These are phyloP conservation scores for Debaryomycetaceae sp. DNA, from an alignment of 1,139 yeast species.

Conservation along the genomic window DNA sequence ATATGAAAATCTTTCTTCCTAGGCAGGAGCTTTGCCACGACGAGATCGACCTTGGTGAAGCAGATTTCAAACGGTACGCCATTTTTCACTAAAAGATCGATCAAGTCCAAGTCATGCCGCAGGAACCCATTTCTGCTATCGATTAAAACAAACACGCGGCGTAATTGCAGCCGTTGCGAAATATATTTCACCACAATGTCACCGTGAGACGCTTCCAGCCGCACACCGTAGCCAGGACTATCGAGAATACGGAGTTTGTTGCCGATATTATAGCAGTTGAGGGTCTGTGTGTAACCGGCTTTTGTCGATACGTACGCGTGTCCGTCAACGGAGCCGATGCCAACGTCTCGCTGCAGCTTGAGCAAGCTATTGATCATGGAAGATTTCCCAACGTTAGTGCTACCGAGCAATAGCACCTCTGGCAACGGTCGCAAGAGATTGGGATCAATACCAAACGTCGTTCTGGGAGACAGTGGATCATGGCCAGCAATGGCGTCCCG, in stretches of 20 bases:
- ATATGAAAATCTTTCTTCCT: conserved; percentile 1
- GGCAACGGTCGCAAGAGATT: conserved; percentile 32
- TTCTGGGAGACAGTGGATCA: conserved; percentile 14
- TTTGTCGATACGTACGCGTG: conserved; percentile 46
- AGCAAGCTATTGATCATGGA: conserved; percentile 53
- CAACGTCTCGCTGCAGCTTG: conserved; percentile 16
- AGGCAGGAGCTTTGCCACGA: conserved; percentile 17
- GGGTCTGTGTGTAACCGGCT: conserved; percentile 70
- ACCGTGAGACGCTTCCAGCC: conserved; percentile 58
- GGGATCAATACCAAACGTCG: conserved; percentile 21
- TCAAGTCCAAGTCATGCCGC: conserved; percentile 42
- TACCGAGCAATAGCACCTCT: conserved; percentile 64
- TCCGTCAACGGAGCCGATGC: conserved; percentile 17
- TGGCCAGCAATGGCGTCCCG: conserved; percentile 6
- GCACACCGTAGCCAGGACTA: conserved; percentile 79
- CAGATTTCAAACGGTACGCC: conserved; percentile 68
- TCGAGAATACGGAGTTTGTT: conserved; percentile 58
- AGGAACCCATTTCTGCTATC: conserved; percentile 50
- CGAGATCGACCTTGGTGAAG: conserved; percentile 63
- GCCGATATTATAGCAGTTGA: conserved; percentile 63
- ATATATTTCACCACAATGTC: conserved; percentile 54
- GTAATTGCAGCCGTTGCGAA: conserved; percentile 37
- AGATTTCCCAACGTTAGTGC: conserved; percentile 81
- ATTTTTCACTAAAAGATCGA: conserved; percentile 35
- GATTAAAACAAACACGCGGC: conserved; percentile 49